phyloP scores from a whole-genome alignment of 2,329 filamentous ascomycete genomes.

The Metarhizium rileyi region DNA sequence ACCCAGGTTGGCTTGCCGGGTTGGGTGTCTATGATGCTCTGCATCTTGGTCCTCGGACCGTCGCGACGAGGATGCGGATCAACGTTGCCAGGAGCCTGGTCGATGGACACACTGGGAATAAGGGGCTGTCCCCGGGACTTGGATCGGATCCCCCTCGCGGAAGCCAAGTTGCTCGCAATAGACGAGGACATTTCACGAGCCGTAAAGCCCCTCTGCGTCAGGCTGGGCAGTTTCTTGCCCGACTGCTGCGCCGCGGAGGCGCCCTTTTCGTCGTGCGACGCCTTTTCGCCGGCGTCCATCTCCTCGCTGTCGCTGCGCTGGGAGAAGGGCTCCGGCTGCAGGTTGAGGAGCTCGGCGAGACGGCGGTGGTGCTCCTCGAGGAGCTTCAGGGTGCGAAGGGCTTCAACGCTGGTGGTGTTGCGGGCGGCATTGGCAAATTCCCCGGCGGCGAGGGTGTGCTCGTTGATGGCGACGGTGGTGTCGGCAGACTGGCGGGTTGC shows the following conservation, averaged over 20 bases:
- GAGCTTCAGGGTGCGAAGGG: slow-evolving; percentile 71
- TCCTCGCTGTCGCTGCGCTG: slow-evolving; percentile 24
- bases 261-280: slow-evolving; percentile 18
- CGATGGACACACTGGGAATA: slow-evolving; percentile 62
- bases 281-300: slow-evolving; percentile 12
- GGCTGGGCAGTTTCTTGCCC: slow-evolving; percentile 17
- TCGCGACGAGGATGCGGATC: slow-evolving; percentile 45
- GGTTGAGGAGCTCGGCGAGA: slow-evolving; percentile 71
- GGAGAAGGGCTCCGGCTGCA: slow-evolving; percentile 41
- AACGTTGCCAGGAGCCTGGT: slow-evolving; percentile 63
- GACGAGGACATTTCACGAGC: slow-evolving; percentile 67
- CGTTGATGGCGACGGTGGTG: slow-evolving; percentile 72
- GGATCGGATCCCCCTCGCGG: slow-evolving; percentile 67
- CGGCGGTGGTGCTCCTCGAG: slow-evolving; percentile 82
- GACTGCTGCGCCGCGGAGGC: background rate
- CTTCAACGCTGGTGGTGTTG: slow-evolving; percentile 58
- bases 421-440: slow-evolving; percentile 81
- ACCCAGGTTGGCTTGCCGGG: slow-evolving; percentile 44
- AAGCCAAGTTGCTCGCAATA: slow-evolving; percentile 80
- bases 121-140: slow-evolving; percentile 57
- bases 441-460: slow-evolving; percentile 79
- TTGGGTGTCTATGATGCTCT: slow-evolving; percentile 44
- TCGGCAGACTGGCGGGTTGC: slow-evolving; percentile 64
- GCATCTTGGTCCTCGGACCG: slow-evolving; percentile 42
- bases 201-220: slow-evolving; percentile 38